Evolutionary conservation across 2,329 filamentous ascomycete species (phyloP).

Genomic region (Sclerotinia glacialis): DNA sequence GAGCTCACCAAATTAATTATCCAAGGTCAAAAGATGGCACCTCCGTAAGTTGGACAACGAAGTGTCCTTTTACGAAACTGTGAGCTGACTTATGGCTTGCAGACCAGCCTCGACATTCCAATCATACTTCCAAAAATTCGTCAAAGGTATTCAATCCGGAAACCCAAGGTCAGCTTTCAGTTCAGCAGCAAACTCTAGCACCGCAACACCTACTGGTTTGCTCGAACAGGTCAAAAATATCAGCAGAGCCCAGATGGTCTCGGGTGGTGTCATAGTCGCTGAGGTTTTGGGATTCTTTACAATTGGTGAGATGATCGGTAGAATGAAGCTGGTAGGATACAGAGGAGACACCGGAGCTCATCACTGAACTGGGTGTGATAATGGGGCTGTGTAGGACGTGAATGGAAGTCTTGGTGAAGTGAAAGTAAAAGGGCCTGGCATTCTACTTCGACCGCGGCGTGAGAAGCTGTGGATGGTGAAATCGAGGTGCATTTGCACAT

Average conservation of each 20-base stretch:
- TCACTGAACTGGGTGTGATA: conserved; percentile 46
- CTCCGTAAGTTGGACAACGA: conserved; percentile 69
- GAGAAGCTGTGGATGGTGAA: conserved; percentile 21
- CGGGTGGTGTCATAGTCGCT: conserved; percentile 74
- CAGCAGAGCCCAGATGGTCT: conserved; percentile 65
- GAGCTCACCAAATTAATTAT: conserved; percentile 88
- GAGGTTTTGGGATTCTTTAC: conserved; percentile 97
- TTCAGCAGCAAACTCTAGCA: conserved; percentile 44
- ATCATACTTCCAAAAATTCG: conserved; percentile 73
- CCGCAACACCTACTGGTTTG: conserved; percentile 53
- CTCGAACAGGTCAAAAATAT: conserved; percentile 65
- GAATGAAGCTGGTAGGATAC: conserved; percentile 95
- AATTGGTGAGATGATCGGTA: conserved; percentile 92
- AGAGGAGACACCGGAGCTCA: conserved; percentile 61
- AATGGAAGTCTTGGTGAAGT: not conserved
- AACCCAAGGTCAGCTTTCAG: conserved; percentile 62
- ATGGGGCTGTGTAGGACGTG: conserved; percentile 10
- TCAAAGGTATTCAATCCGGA: conserved; percentile 58
- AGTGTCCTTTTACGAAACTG: not conserved
- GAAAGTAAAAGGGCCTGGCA: conserved; percentile 20
- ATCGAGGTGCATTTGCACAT: conserved; percentile 26
- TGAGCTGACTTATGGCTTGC: conserved; percentile 20
- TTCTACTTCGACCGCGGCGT: conserved; percentile 18
- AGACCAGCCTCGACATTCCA: conserved; percentile 82
- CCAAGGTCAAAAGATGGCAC: conserved; percentile 84